Conservation (phyloP, 768 basidiomycete genomes). For the Hericium rajendrae region DNA sequence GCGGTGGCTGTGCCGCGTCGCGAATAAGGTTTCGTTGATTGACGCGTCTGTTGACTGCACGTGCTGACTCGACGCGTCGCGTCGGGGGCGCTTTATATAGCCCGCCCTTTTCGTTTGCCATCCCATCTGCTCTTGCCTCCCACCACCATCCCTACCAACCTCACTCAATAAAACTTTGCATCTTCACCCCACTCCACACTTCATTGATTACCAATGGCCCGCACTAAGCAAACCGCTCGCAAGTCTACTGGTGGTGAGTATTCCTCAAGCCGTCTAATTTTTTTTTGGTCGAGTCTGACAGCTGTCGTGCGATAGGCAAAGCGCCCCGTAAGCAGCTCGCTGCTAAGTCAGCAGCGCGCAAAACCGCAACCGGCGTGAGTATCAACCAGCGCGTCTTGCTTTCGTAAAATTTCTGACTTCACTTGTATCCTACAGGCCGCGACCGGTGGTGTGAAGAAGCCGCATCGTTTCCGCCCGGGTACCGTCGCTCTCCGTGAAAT, state of each 20-base stretch:
- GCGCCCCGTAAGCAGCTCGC: slow-evolving; percentile 67
- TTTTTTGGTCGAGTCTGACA: no score
- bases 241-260: slow-evolving; percentile 69
- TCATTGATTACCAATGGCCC: slow-evolving; percentile 40
- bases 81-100: neutral
- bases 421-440: slow-evolving; percentile 5
- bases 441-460: slow-evolving; percentile 88
- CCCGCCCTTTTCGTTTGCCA: slow-evolving; percentile 2
- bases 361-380: slow-evolving; percentile 38
- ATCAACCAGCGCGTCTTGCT: neutral
- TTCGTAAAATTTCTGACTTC: neutral
- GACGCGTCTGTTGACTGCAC: slow-evolving; percentile 10
- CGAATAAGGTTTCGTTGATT: neutral
- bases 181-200: neutral
- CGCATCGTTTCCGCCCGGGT: slow-evolving; percentile 79
- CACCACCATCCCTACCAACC: slow-evolving; percentile 2
- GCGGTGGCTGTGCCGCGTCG: slow-evolving; percentile 1
- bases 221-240: slow-evolving; percentile 70
- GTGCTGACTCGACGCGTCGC: slow-evolving; percentile 2
- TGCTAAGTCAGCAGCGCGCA: slow-evolving; percentile 51
- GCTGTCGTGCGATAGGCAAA: slow-evolving; percentile 39
- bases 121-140: neutral
- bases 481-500: slow-evolving; percentile 93
- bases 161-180: neutral
- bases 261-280: no score